Base-by-base conservation (phyloP, 2,329 filamentous ascomycete genomes). In the Mycosphaerella sp. region DNA sequence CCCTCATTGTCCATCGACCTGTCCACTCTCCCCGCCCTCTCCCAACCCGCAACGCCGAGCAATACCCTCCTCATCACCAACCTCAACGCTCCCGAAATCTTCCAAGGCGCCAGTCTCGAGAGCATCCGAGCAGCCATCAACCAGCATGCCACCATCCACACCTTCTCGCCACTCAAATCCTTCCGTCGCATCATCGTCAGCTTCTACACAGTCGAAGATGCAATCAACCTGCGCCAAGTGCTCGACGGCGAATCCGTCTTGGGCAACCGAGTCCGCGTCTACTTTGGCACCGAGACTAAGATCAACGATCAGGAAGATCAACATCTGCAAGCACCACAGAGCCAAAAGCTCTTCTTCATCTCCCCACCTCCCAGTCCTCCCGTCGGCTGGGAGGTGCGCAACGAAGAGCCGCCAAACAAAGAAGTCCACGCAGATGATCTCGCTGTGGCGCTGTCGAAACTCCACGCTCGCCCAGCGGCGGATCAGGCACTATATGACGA, bases 51-150 rank as follows among this genome's bases (percentile, higher is more conserved):
- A 26, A 81, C 84, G 51, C 85, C 87, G 5, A 87, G 85, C 62
- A 93, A 93, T 76, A 93, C 88, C 0, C 83, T 93, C 53, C 82
- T 93, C 66, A 85, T 93, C 68, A 93, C 88, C 65, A 89, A 89
- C 74, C 81, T 93, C 56, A 75, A 84, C 66, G 81, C 88, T 61
- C 73, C 78, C 55, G 83, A 86, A 65, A 83, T 89, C 74, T 93
- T 92, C 78, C 77, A 81, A 55, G 77, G 86, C 14, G 79, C 85
- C 58, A 89, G 89, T 72, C 78, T 92, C 55, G 80, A 86, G 64
- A 82, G 80, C 57, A 87, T 92, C 65, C 84, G 83, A 67, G 78
- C 83, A 51, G 81, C 89, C 55, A 84, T 93, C 69, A 75, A 80
- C 65, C 71, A 80, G 47, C 82, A 84, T n/a, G 85, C 86, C 2